These are phyloP conservation scores for Crucibulum laeve DNA, from an alignment of 768 basidiomycete species.

Conservation along the genomic window DNA sequence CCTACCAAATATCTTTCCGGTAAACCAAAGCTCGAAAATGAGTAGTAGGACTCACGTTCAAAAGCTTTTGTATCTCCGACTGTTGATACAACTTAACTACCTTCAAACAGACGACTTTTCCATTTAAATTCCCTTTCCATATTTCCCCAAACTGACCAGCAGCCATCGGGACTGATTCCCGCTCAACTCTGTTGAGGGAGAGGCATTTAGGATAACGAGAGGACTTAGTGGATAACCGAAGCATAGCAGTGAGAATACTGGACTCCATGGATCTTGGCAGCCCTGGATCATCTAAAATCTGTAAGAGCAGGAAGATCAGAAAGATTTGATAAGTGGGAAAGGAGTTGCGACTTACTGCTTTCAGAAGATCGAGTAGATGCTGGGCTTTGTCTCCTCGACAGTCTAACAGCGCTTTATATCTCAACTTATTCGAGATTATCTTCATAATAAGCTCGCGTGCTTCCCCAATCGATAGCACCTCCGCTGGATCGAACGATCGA, in stretches of 20 bases:
- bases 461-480: no score
- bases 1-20: not conserved
- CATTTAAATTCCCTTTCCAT: constrained; percentile 3
- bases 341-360: no score
- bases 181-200: constrained; percentile 5
- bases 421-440: no score
- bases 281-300: constrained; percentile 13
- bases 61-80: constrained; percentile 1
- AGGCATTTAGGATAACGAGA: constrained; percentile 23
- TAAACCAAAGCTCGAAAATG: not conserved
- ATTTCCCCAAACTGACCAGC: constrained; percentile 7
- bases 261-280: constrained; percentile 8
- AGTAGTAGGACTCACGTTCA: constrained; percentile 6
- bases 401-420: no score
- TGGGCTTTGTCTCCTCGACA: no score
- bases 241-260: constrained; percentile 13
- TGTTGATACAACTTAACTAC: constrained; percentile 3
- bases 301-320: no score
- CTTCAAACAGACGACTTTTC: constrained; percentile 8
- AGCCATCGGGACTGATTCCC: not conserved
- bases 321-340: no score
- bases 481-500: no score
- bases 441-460: no score
- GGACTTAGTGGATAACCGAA: constrained; percentile 18
- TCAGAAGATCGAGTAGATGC: no score